Evolutionary conservation across 2,329 filamentous ascomycete genomes (phyloP).

Genomic region (Pseudocercospora pini-densiflorae): DNA sequence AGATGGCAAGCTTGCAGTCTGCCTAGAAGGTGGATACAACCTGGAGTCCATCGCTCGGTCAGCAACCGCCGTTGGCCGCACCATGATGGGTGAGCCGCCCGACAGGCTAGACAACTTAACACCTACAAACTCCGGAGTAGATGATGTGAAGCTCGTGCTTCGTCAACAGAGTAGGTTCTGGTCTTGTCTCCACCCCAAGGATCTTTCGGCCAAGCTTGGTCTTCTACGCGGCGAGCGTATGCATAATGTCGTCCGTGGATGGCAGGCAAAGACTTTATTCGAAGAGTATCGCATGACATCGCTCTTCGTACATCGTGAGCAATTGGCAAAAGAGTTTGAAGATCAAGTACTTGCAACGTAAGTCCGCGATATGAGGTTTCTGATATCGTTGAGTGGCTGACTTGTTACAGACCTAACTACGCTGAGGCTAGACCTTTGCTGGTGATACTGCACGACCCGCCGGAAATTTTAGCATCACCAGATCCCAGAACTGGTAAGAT

Average conservation of each 20-base stretch:
- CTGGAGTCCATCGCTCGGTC: constrained; percentile 90
- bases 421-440: constrained; percentile 70
- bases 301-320: constrained; percentile 76
- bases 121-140: constrained; percentile 58
- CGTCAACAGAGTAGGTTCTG: constrained; percentile 71
- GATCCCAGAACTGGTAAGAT: constrained; percentile 66
- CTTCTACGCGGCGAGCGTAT: constrained; percentile 62
- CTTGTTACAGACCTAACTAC: constrained; percentile 62
- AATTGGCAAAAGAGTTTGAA: constrained; percentile 39
- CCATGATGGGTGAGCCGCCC: constrained; percentile 94
- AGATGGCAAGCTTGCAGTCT: constrained; percentile 85
- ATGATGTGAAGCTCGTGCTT: constrained; percentile 62
- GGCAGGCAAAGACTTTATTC: constrained; percentile 73
- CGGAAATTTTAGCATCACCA: constrained; percentile 47
- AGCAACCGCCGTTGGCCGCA: constrained; percentile 86
- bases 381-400: constrained; percentile 16
- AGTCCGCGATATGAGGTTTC: constrained; percentile 15
- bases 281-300: constrained; percentile 78
- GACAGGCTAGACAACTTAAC: constrained; percentile 57
- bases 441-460: constrained; percentile 81
- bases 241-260: constrained; percentile 78
- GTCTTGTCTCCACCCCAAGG: constrained; percentile 81
- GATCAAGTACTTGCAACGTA: constrained; percentile 40
- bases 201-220: constrained; percentile 40
- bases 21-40: constrained; percentile 95